Percentiles rank a stretch among this genome's conserved stretches.
Evolutionary conservation across 2,329 filamentous ascomycete species (phyloP).

Genomic region (Escovopsis sp.): DNA sequence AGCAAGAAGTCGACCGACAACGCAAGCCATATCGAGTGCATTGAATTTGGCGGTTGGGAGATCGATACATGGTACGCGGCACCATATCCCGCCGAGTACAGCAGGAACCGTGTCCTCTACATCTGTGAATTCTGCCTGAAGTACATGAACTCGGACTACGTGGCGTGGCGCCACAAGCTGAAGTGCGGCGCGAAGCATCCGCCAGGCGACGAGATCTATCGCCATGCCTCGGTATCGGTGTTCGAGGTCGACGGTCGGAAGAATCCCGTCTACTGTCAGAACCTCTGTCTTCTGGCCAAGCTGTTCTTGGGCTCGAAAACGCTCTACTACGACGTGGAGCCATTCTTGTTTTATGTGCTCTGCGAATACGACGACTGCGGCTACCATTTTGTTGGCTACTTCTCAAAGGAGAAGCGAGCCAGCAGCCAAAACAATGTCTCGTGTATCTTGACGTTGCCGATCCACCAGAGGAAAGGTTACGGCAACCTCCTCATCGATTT

Average conservation of each 20-base stretch:
- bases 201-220: slow-evolving; percentile 94
- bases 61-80: slow-evolving; percentile 99
- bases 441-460: slow-evolving; percentile 88
- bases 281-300: slow-evolving; percentile 88
- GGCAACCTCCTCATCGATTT: slow-evolving; percentile 96
- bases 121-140: slow-evolving; percentile 99
- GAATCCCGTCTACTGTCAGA: slow-evolving; percentile 97
- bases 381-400: slow-evolving; percentile 97
- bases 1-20: slow-evolving; percentile 66
- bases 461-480: slow-evolving; percentile 94
- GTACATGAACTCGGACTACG: slow-evolving; percentile 98
- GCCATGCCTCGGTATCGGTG: slow-evolving; percentile 78
- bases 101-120: slow-evolving; percentile 87
- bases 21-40: slow-evolving; percentile 94
- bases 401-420: slow-evolving; percentile 93
- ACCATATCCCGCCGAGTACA: slow-evolving; percentile 97
- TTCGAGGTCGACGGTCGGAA: slow-evolving; percentile 97
- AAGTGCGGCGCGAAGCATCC: slow-evolving; percentile 96
- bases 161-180: slow-evolving; percentile 92
- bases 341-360: slow-evolving; percentile 93
- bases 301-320: slow-evolving; percentile 98
- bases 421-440: slow-evolving; percentile 96
- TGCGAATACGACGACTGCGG: slow-evolving; percentile 84
- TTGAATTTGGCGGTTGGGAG: slow-evolving; percentile 94
- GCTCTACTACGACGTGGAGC: slow-evolving; percentile 93